Evolutionary conservation across 2,329 filamentous ascomycete species (phyloP), one percentile per base, ranked within the genome.

Genomic region (Trichoderma sp.): DNA sequence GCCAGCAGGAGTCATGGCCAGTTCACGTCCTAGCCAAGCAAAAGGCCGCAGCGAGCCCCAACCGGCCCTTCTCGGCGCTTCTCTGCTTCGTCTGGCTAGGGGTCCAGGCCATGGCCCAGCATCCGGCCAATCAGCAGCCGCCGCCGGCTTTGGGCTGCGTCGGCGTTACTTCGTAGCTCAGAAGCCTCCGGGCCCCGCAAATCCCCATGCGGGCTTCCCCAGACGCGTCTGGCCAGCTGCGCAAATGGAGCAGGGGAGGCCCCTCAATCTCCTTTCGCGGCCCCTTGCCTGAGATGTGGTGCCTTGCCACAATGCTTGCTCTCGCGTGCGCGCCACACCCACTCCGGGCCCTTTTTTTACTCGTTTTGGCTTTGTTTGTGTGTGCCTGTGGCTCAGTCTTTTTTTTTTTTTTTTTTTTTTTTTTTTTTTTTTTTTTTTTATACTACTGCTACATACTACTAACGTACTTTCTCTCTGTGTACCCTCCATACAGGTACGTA

Each of bases 61-160:
- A 58, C 69, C 76, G 76, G 75, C 76, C 70, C 72, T 78, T 75
- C 76, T 78, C 76, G 76, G 76, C 76, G 76, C 76, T 78, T 78
- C 75, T 78, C 71, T 71, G 63, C 66, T 52, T 64, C 52, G 59
- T 53, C 39, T 39, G 50, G 59, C 53, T 57, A 60, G 64, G 64
- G 56, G 54, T 67, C 53, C 52, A 34, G 50, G 37, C 52, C 29
- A 57, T 52, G 57, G 34, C 39, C 39, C 29, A n/a, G 52, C 27
- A 32, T 27, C 19, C 17, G 27, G 19, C 64, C 60, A 64, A 52
- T 64, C 34, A 63, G 56, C 48, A 25, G 27, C 27, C 29, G 27
- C 48, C n/a, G 35, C 58, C 27, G 27, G 48, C 39, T 34, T 42
- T 64, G 60, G 60, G 39, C 50, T 65, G 56, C 56, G 64, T 74